Base-by-base conservation (phyloP, 192 early-diverging fungal genomes). In the Backusella tarrabulga region DNA sequence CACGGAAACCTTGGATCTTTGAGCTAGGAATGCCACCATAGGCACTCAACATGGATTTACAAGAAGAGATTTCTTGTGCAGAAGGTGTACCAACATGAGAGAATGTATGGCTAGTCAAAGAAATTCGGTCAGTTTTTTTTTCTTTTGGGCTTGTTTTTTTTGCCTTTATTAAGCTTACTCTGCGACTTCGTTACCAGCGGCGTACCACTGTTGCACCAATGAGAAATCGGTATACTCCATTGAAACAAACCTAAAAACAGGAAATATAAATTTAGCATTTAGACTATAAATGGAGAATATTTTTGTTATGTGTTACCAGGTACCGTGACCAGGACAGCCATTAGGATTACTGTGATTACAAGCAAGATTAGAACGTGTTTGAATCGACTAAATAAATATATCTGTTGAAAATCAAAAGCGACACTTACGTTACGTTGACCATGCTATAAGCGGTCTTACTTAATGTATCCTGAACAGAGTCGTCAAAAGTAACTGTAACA, bases 1-100 rank as follows among this genome's bases (percentile, higher is more conserved):
- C 84, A 74, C 91, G 90, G 83, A 91, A 92, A 35, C 91, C 91
- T 35, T 34, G 70, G 34, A 92, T 82, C 52, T 92, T 88, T 74
- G 68, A 79, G 56, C 72, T 75, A 1, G 91, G 91, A 50, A 92
- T 81, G 68, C 91, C 91, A 6, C 85, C 78, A 82, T 86, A 92
- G 7, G 85, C 85, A 41, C 83, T 86, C 36, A 92, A 74, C 54
- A 80, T 80, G 7, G 38, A 54, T 63, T 71, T 75, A 19, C 76
- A 77, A n/a, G 80, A 79, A 1, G 71, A 29, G 29, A 88, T 88
- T 79, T 88, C 87, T 46, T 79, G 76, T 6, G 67, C 54, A 54
- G 80, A 77, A 42, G 80, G 80, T 15, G 54, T 34, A 23, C 77
- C 76, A 44, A 83, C 81, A 73, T 83, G 77, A 19, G 75, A 40